Evolutionary conservation across 305 asterid genomes (phyloP).

Genomic region (Petunia hybrid): DNA sequence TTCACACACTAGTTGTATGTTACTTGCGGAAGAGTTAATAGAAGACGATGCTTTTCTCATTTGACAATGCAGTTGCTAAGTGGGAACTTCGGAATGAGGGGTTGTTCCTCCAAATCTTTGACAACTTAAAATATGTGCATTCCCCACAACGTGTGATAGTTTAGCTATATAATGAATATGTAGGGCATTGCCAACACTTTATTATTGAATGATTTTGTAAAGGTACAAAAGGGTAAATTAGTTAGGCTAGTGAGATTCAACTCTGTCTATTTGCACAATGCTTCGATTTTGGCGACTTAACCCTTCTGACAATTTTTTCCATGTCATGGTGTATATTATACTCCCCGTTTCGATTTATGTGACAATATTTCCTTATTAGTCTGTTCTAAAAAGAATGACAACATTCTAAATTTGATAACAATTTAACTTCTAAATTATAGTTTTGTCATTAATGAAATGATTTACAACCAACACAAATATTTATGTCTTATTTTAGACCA

Average conservation of each 20-base stretch:
- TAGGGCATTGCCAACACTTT: neutral
- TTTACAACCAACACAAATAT: too few species aligned
- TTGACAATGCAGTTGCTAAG: neutral
- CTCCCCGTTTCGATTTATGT: too few species aligned
- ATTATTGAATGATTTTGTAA: neutral
- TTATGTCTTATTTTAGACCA: too few species aligned
- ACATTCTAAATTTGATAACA: too few species aligned
- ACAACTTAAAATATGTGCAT: conserved; percentile 15
- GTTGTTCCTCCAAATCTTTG: conserved; percentile 29
- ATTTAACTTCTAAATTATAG: too few species aligned
- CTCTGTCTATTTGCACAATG: neutral
- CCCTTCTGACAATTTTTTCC: too few species aligned
- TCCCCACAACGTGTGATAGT: conserved; percentile 31
- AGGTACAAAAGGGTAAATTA: neutral
- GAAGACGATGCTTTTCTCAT: neutral
- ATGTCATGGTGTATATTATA: too few species aligned
- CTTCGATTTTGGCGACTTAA: neutral
- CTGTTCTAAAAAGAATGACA: too few species aligned
- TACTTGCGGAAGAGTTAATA: neutral
- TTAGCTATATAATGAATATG: conserved; percentile 7
- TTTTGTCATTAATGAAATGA: too few species aligned
- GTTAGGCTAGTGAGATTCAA: conserved; percentile 2
- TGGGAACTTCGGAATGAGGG: neutral
- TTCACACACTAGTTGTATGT: conserved; percentile 7
- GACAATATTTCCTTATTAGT: too few species aligned